Evolutionary conservation across 1,284 basidiomycete species (phyloP), one percentile per base, ranked within the genome.

Genomic region (Leccinum cinnamomeum): DNA sequence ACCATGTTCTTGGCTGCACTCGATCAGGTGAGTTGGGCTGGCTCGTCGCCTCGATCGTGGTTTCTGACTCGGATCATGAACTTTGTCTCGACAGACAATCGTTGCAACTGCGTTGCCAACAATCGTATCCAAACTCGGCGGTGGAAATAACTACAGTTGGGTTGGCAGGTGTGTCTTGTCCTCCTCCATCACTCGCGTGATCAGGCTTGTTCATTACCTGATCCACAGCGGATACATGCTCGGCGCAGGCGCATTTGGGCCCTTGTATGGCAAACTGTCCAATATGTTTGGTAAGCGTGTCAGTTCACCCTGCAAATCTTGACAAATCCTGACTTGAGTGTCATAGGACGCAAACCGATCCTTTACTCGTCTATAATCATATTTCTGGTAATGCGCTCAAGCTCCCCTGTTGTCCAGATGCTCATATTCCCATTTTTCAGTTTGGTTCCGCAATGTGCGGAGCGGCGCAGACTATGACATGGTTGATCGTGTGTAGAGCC

Each of bases 371-470:
- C 84, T 10, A 92, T 94, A 59, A 46, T 79, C 35, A 77, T 88
- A 7, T 95, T 95, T 75, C 76, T 95, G 72, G 87, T 90, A 46
- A 69, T 51, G 78, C 55, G 2, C 41, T 30, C 48, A 5, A 5
- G 20, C 48, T 20, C 53, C 39, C 30, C 53, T 59, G 5, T 25
- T 44, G 14, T 53, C 5, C 30, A n/a, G 37, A 28, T 39, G 59
- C 53, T 64, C 7, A 62, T 33, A n/a, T 25, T 1, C 3, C 51
- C 58, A 33, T 37, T 51, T 63, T 63, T 25, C 61, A 90, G 83
- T 73, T 93, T 64, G 92, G 91, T 6, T 92, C 90, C 2, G 91
- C 90, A 0, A 75, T 95, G 62, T 94, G 91, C 67, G 93, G 92
- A 12, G 89, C 91, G 2, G 92, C 93, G 0, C 88, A 95, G 71